These are phyloP conservation scores for Mesembryanthemum crystallinum DNA, from an alignment of 148 eudicot genomes.

Conservation along the genomic window DNA sequence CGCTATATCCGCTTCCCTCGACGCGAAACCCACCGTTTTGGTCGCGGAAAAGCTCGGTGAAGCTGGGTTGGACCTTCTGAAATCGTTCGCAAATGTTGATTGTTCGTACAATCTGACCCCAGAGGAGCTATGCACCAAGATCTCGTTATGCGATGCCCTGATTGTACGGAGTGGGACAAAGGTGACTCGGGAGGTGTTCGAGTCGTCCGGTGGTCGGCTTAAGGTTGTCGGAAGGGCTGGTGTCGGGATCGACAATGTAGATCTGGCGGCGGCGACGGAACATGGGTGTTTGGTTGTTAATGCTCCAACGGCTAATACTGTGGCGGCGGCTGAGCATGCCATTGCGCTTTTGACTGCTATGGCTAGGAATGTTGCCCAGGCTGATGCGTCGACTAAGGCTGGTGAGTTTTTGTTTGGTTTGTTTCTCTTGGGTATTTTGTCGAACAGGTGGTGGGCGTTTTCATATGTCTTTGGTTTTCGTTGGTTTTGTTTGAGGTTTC, in stretches of 20 bases:
- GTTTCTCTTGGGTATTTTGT: conserved; percentile 27
- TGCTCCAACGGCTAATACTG: conserved; percentile 95
- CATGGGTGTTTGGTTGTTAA: conserved; percentile 95
- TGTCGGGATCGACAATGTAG: conserved; percentile 97
- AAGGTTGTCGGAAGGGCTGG: conserved; percentile 97
- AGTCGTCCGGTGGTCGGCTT: conserved; percentile 76
- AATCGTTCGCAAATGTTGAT: conserved; percentile 73
- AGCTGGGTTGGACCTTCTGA: conserved; percentile 62
- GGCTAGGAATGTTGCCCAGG: conserved; percentile 95
- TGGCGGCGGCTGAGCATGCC: conserved; percentile 98
- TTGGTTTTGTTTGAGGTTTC: background rate
- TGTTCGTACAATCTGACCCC: conserved; percentile 80
- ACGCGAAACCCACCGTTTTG: conserved; percentile 73
- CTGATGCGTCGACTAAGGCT: conserved; percentile 89
- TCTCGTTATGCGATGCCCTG: conserved; percentile 88
- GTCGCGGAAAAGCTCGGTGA: conserved; percentile 88
- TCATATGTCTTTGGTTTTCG: background rate
- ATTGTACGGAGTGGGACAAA: conserved; percentile 89
- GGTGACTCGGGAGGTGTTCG: conserved; percentile 85
- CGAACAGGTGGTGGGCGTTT: conserved; percentile 27
- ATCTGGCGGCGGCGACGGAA: conserved; percentile 94
- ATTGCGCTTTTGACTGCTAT: conserved; percentile 83
- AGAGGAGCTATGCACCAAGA: conserved; percentile 90
- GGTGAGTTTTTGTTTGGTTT: conserved; percentile 37
- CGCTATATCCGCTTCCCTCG: conserved; percentile 32